These are phyloP conservation scores for Zasmidium cellare DNA, from an alignment of 2,329 filamentous ascomycete species.

Conservation along the genomic window DNA sequence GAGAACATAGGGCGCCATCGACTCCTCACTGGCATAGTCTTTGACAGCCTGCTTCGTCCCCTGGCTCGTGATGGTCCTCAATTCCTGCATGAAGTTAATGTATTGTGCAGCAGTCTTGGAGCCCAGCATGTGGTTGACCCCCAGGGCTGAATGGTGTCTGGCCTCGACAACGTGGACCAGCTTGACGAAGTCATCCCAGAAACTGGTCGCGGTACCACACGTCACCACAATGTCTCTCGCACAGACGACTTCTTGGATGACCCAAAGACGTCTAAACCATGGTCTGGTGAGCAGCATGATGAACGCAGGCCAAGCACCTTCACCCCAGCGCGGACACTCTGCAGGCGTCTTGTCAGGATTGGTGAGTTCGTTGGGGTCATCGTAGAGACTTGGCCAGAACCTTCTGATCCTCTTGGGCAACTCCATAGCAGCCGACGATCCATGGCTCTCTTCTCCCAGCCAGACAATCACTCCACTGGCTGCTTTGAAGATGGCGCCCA, in stretches of 20 bases:
- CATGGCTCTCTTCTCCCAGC: constrained; percentile 18
- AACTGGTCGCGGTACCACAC: constrained; percentile 15
- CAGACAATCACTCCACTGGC: constrained; percentile 20
- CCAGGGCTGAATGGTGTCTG: constrained; percentile 9
- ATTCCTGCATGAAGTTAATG: constrained; percentile 20
- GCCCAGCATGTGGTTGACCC: constrained; percentile 13
- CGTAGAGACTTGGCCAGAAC: constrained; percentile 18
- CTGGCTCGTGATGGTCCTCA: constrained; percentile 17
- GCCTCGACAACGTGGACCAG: constrained; percentile 14
- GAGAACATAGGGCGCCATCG: constrained; percentile 16
- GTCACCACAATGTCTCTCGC: constrained; percentile 20
- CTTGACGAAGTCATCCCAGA: constrained; percentile 21
- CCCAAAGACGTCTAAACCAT: constrained; percentile 21
- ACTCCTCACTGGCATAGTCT: constrained; percentile 20
- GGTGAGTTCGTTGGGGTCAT: constrained; percentile 15
- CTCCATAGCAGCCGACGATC: constrained; percentile 18
- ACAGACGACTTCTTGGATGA: constrained; percentile 21
- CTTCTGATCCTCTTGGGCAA: constrained; percentile 15
- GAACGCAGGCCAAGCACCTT: constrained; percentile 19
- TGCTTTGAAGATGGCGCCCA: constrained; percentile 20
- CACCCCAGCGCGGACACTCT: constrained; percentile 15
- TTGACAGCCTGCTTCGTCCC: constrained; percentile 18
- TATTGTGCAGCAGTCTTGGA: constrained; percentile 20
- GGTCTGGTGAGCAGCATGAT: constrained; percentile 15
- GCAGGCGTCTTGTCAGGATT: constrained; percentile 14